Conservation (phyloP, 305 asterid genomes). For the Fraxinus greggii region DNA sequence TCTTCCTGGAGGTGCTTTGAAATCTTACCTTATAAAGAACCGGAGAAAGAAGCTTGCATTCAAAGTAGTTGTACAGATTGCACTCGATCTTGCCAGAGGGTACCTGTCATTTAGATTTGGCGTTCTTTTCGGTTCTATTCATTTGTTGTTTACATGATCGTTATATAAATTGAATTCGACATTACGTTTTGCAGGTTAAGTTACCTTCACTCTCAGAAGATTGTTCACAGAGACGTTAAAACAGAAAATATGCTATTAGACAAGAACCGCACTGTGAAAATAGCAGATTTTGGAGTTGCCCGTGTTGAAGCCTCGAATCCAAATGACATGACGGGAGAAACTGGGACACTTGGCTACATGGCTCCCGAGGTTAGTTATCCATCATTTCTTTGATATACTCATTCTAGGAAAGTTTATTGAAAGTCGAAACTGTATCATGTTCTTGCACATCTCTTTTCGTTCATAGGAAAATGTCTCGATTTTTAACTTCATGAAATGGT, state of each 20-base stretch:
- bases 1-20: constrained; percentile 80
- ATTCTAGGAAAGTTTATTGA: neutral
- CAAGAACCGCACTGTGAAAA: constrained; percentile 65
- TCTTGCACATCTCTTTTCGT: neutral
- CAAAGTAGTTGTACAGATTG: constrained; percentile 76
- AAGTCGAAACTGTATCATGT: neutral
- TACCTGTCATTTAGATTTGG: constrained; percentile 24
- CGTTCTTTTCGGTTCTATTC: neutral
- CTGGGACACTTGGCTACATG: constrained; percentile 95
- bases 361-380: constrained; percentile 74
- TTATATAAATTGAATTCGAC: neutral
- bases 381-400: neutral
- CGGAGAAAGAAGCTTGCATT: constrained; percentile 74
- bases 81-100: constrained; percentile 93
- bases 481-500: neutral
- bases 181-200: constrained; percentile 52
- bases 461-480: neutral
- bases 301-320: constrained; percentile 96
- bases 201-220: constrained; percentile 80
- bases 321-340: constrained; percentile 92
- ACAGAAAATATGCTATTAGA: constrained; percentile 83
- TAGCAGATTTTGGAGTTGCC: constrained; percentile 93
- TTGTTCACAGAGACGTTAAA: constrained; percentile 87
- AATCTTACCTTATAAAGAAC: constrained; percentile 73
- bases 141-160: neutral